Percentiles rank a stretch among this genome's conserved stretches.
Evolutionary conservation across 352 stramenopile species (phyloP).

Genomic region (Lagenidium sp.): DNA sequence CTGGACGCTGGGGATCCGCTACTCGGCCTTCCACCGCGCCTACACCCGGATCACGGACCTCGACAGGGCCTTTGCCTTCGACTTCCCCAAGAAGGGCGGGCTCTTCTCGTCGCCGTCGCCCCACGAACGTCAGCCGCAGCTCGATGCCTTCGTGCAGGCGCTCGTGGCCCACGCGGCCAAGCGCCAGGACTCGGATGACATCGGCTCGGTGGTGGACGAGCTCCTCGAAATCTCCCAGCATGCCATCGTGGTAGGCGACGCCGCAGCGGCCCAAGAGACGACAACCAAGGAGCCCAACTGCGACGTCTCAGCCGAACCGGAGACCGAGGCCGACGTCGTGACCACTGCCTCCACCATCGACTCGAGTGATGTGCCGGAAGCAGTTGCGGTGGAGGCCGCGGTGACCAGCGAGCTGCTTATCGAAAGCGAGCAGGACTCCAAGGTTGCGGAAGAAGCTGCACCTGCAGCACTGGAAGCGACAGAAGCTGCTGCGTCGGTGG

Average conservation of each 20-base stretch:
- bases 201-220: constrained; percentile 36
- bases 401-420: too few species aligned
- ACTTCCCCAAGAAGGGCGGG: constrained; percentile 52
- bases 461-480: too few species aligned
- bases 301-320: constrained; percentile 4
- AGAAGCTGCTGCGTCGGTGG: too few species aligned
- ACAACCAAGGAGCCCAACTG: constrained; percentile 6
- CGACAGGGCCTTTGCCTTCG: constrained; percentile 41
- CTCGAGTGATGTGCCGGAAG: constrained; percentile 1
- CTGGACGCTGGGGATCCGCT: constrained; percentile 49
- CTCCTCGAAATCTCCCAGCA: constrained; percentile 45
- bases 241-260: not conserved
- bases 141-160: constrained; percentile 54
- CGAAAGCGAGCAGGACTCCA: not conserved
- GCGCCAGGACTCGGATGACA: constrained; percentile 23
- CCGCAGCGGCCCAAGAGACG: constrained; percentile 10
- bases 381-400: constrained; percentile 2
- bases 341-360: too few species aligned
- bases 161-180: constrained; percentile 47
- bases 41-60: constrained; percentile 36
- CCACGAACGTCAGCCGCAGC: constrained; percentile 39
- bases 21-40: constrained; percentile 52
- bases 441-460: not conserved
- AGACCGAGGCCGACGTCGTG: constrained; percentile 8
- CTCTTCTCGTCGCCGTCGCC: constrained; percentile 54